Evolutionary conservation across 495 filamentous ascomycete genomes (phyloP).

Genomic region (Halenospora varia): DNA sequence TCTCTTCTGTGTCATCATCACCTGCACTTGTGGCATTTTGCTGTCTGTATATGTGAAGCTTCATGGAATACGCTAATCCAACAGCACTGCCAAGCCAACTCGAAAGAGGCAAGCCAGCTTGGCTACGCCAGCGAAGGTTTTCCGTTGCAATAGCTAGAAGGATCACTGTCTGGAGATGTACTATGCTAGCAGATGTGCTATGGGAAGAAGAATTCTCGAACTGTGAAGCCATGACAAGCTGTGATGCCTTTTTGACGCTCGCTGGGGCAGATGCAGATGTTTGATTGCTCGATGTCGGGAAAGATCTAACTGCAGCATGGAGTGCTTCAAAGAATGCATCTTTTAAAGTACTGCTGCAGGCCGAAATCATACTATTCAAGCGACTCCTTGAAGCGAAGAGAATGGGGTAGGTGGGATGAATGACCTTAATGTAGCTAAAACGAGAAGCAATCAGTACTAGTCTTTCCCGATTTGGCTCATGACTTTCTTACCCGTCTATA

Average conservation of each 20-base stretch:
- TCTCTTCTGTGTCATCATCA: constrained; percentile 67
- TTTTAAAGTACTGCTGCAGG: constrained; percentile 56
- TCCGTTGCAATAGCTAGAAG: constrained; percentile 59
- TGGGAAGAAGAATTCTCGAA: constrained; percentile 38
- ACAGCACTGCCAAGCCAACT: constrained; percentile 53
- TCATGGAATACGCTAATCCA: constrained; percentile 53
- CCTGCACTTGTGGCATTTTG: constrained; percentile 29
- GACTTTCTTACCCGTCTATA: constrained; percentile 43
- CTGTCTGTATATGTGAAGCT: constrained; percentile 39
- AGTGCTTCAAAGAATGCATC: constrained; percentile 71
- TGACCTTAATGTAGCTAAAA: constrained; percentile 68
- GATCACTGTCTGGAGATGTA: constrained; percentile 60
- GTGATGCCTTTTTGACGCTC: constrained; percentile 40
- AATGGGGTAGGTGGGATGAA: constrained; percentile 73
- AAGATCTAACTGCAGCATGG: constrained; percentile 55
- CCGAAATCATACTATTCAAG: constrained; percentile 55
- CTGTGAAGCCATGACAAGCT: constrained; percentile 50
- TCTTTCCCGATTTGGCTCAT: no score
- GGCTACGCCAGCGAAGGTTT: constrained; percentile 30
- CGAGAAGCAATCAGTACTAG: not conserved
- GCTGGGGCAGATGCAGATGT: constrained; percentile 31
- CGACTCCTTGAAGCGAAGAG: constrained; percentile 62
- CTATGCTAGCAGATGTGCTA: constrained; percentile 46
- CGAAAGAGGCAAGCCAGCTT: constrained; percentile 30
- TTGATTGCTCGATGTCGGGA: constrained; percentile 39